Evolutionary conservation across 129 eudicot species (phyloP).

Genomic region (Oenanthe sinensis): DNA sequence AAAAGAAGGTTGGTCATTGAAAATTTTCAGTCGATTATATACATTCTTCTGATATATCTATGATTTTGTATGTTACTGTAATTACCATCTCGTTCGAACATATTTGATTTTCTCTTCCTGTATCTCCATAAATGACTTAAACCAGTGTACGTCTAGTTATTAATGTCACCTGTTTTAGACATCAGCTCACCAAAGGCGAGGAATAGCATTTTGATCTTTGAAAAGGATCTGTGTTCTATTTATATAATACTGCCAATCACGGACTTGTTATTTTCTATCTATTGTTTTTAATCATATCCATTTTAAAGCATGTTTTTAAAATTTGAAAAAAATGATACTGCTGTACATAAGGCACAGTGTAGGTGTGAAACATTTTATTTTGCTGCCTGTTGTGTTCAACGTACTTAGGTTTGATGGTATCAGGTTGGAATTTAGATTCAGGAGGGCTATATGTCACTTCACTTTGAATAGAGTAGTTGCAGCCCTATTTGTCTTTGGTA

Average conservation of each 20-base stretch:
- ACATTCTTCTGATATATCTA: neutral
- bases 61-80: neutral
- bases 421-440: neutral
- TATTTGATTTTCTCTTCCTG: neutral
- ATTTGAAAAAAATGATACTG: neutral
- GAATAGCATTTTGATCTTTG: neutral
- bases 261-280: neutral
- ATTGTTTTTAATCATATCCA: neutral
- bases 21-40: neutral
- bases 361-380: neutral
- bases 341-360: neutral
- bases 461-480: neutral
- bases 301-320: too few species aligned
- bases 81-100: neutral
- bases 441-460: neutral
- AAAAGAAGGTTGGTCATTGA: conserved; percentile 49
- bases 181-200: neutral
- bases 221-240: neutral
- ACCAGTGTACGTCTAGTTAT: neutral
- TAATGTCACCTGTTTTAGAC: neutral
- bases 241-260: neutral
- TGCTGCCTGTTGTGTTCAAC: neutral
- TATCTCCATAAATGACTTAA: neutral
- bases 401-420: neutral
- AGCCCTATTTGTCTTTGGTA: neutral